These are phyloP conservation scores for Diplotaxis tenuifolia DNA, from an alignment of 345 rosid species.

Conservation along the genomic window DNA sequence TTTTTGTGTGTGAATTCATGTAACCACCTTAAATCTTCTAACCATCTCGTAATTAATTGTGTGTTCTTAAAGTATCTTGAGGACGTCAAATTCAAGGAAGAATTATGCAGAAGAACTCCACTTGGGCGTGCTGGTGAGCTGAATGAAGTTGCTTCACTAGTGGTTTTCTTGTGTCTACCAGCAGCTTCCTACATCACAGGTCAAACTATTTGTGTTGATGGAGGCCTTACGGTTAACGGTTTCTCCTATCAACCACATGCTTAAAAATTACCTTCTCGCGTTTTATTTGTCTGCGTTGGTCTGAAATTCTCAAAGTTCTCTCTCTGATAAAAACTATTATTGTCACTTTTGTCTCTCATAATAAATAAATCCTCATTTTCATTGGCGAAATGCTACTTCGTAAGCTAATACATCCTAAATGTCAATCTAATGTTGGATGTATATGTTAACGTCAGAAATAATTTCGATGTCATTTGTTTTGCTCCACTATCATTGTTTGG, in stretches of 20 bases:
- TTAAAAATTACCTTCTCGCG: not conserved
- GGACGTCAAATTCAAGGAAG: not conserved
- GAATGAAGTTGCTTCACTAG: constrained; percentile 51
- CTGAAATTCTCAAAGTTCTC: not conserved
- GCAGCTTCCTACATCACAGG: constrained; percentile 59
- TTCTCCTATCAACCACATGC: constrained; percentile 21
- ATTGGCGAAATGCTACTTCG: not conserved
- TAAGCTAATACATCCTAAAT: not conserved
- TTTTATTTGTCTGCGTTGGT: not conserved
- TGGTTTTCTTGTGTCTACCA: constrained; percentile 52
- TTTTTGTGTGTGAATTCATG: too few relatives aligned
- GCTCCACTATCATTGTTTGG: too few relatives aligned
- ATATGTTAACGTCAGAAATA: too few relatives aligned
- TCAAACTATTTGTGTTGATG: constrained; percentile 53
- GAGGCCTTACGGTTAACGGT: constrained; percentile 45
- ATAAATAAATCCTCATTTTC: not conserved
- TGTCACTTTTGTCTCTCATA: not conserved
- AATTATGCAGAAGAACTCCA: constrained; percentile 36
- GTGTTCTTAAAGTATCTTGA: constrained; percentile 15
- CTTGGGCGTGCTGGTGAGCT: constrained; percentile 46
- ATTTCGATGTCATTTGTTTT: too few relatives aligned
- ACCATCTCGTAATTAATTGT: not conserved
- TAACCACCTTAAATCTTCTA: not conserved
- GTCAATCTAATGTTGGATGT: not conserved
- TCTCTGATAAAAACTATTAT: not conserved